These are phyloP conservation scores for Chaetomium olivaceum DNA, from an alignment of 2,329 filamentous ascomycete genomes.

Conservation along the genomic window DNA sequence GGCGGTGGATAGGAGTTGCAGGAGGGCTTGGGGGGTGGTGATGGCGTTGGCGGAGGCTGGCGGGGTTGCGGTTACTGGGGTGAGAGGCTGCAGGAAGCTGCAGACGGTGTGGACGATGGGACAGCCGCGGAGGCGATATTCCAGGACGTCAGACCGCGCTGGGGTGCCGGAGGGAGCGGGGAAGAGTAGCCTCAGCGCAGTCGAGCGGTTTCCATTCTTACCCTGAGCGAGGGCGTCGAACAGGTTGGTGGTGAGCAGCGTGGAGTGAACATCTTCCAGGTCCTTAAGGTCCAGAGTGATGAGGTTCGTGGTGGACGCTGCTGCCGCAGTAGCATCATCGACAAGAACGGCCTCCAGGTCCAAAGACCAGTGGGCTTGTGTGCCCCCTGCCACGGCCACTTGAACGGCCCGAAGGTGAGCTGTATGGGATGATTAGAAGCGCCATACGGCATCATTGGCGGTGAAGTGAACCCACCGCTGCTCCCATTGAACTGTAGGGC, in stretches of 20 bases:
- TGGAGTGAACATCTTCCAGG: neutral
- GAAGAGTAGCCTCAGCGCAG: neutral
- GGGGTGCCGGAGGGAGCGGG: neutral
- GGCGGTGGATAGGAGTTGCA: neutral
- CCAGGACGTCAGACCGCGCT: neutral
- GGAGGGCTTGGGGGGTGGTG: neutral
- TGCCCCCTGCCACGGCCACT: neutral
- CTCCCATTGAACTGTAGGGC: neutral
- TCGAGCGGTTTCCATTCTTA: neutral
- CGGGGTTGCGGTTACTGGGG: neutral
- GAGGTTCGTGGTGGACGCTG: neutral
- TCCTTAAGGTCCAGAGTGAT: neutral
- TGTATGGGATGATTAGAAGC: neutral
- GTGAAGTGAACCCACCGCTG: neutral
- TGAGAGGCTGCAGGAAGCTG: neutral
- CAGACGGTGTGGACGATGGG: neutral
- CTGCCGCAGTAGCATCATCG: neutral
- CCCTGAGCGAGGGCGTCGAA: neutral
- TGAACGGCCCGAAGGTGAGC: neutral
- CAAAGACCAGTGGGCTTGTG: neutral
- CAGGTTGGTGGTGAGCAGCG: neutral
- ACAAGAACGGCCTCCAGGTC: neutral
- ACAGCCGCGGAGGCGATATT: neutral
- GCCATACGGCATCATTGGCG: neutral
- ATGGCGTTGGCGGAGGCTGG: neutral